Base-by-base conservation (phyloP, 2,329 filamentous ascomycete species). In the Ceratocystis albifundus region DNA sequence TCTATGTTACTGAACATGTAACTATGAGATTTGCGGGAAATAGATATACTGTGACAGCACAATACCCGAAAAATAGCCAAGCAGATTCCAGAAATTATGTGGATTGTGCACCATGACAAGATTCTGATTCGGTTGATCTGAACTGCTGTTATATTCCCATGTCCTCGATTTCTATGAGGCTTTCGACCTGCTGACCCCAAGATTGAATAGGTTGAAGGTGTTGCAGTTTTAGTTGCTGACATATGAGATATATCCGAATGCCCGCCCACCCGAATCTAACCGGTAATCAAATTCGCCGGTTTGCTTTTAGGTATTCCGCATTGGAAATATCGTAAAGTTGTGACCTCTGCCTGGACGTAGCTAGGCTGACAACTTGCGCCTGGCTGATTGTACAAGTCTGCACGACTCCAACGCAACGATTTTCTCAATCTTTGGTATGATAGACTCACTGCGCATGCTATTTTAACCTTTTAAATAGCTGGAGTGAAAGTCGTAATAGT, bases 41-140 rank as follows among this genome's bases (percentile, higher is more conserved):
- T 77, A 84, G 41, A 76, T 87, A 3, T 87, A 80, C 71, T 79
- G 80, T 59, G 80, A 81, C 69, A 88, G 88, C 70, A 73, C 77
- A 4, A 73, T 88, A 6, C 85, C 85, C 0, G 81, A 48, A 83
- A 85, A 70, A 84, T 85, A 70, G 77, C 81, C 0, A 83, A 82
- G 10, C 80, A 82, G 1, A 79, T 88, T 50, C 78, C 82, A 72
- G 77, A 76, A 67, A 72, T 88, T 6, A 79, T 85, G 67, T 89
- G 86, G 86, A 82, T 82, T 69, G 85, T 87, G 2, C 88, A 88
- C 73, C 87, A 89, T 70, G 88, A 90, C 74, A 88, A 87, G 69
- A 84, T 90, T 45, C 80, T 90, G 48, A 86, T 90, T 48, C 75
- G 90, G 4, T 76, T 90, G 68, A 87, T 86, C 0, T 79, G 84